phyloP scores from a whole-genome alignment of 805 yeast species.

The Maudiozyma saulgeensis region DNA sequence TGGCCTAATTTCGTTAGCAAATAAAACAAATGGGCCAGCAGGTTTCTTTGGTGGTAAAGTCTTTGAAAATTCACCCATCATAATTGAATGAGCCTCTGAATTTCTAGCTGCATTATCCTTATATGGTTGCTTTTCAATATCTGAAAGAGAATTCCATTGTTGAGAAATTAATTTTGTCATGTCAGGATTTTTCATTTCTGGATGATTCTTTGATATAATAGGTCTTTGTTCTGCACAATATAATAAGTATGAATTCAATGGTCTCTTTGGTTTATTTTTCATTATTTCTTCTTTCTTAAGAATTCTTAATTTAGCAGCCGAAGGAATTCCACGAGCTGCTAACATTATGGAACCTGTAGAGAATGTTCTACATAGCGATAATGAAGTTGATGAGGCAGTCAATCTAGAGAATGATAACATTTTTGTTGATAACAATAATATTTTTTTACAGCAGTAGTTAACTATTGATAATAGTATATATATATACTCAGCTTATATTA shows the following conservation, averaged over 20 bases:
- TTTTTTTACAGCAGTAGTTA: no score
- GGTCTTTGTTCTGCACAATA: constrained; percentile 13
- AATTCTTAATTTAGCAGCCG: constrained; percentile 7
- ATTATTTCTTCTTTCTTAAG: constrained; percentile 11
- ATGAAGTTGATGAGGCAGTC: not conserved
- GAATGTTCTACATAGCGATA: not conserved
- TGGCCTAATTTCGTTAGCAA: constrained; percentile 14
- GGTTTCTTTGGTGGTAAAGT: constrained; percentile 26
- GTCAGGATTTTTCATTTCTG: constrained; percentile 18
- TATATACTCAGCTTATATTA: no score
- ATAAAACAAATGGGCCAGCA: constrained; percentile 21
- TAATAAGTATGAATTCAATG: constrained; percentile 21
- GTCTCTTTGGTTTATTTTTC: constrained; percentile 21
- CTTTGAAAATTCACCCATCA: constrained; percentile 4
- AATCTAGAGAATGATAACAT: not conserved
- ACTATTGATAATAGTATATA: no score
- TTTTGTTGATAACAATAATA: no score
- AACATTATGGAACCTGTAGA: not conserved
- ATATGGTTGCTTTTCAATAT: constrained; percentile 64
- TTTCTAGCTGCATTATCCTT: constrained; percentile 34
- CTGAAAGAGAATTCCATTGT: constrained; percentile 70
- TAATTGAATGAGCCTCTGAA: constrained; percentile 10
- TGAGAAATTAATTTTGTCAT: constrained; percentile 61
- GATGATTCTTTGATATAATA: constrained; percentile 11
- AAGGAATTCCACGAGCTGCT: constrained; percentile 4